Evolutionary conservation across 2,329 filamentous ascomycete species (phyloP).

Genomic region (Colletotrichum musicola): DNA sequence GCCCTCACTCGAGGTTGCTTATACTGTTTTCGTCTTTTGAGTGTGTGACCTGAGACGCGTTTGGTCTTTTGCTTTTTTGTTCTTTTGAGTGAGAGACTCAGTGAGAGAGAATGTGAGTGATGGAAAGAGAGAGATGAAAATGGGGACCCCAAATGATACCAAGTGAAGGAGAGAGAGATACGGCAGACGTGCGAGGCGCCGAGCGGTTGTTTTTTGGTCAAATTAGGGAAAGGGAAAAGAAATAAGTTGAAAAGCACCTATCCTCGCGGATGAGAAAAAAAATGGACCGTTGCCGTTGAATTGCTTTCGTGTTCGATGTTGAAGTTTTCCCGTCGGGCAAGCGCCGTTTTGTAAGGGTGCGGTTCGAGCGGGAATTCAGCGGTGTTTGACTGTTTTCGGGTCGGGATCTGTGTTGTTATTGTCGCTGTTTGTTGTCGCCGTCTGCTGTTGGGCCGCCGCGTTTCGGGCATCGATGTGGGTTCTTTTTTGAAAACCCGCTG

Average conservation of each 20-base stretch:
- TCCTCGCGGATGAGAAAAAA: not conserved
- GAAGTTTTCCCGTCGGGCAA: conserved; percentile 2
- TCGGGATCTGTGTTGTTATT: not conserved
- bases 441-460: not conserved
- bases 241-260: not conserved
- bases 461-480: not conserved
- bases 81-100: not conserved
- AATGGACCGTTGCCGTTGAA: not conserved
- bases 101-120: not conserved
- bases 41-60: not conserved
- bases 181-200: too few relatives aligned
- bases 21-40: not conserved
- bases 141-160: not conserved
- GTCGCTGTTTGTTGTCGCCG: not conserved
- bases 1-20: not conserved
- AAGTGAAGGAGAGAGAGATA: not conserved
- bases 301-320: not conserved
- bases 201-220: not conserved
- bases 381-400: not conserved
- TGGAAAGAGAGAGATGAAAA: not conserved
- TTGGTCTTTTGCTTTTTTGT: not conserved
- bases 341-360: not conserved
- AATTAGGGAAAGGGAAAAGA: not conserved
- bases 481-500: too few relatives aligned
- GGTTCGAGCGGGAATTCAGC: not conserved